A percentile compares a stretch with the other conserved stretches of the same genome.
These are phyloP conservation scores for Neoascochyta sp. DNA, from an alignment of 2,329 filamentous ascomycete genomes.

Conservation along the genomic window DNA sequence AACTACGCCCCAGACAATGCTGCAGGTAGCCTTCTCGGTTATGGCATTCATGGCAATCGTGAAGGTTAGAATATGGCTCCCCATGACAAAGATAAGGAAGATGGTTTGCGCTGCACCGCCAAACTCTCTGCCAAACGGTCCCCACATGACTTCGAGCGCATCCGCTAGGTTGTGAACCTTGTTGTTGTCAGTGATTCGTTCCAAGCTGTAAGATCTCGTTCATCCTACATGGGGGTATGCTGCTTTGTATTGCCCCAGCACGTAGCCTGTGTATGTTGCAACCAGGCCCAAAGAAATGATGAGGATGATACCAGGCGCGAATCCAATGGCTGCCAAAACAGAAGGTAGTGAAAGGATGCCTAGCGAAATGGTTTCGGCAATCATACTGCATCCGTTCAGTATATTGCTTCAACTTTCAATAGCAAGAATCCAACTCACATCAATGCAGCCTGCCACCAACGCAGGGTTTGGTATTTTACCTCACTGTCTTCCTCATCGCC, in stretches of 20 bases:
- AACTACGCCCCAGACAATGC: conserved; percentile 60
- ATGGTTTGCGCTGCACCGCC: conserved; percentile 59
- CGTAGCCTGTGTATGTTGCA: conserved; percentile 57
- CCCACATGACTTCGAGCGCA: conserved; percentile 59
- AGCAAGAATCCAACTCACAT: conserved; percentile 22
- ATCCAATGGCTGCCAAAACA: conserved; percentile 49
- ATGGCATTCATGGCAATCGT: conserved; percentile 63
- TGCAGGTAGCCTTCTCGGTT: conserved; percentile 58
- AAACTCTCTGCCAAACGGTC: conserved; percentile 58
- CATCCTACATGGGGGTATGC: conserved; percentile 57
- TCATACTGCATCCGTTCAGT: conserved; percentile 42
- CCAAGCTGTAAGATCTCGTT: conserved; percentile 21
- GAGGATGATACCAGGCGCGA: conserved; percentile 53
- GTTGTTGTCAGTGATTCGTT: background rate
- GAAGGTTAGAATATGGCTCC: conserved; percentile 67
- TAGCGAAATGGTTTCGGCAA: conserved; percentile 54
- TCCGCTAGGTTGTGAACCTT: conserved; percentile 51
- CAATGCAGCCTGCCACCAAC: conserved; percentile 40
- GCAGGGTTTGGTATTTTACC: conserved; percentile 50
- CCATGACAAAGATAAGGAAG: conserved; percentile 64
- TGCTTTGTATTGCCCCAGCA: conserved; percentile 57
- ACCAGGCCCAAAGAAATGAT: conserved; percentile 52
- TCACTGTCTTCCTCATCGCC: conserved; percentile 31
- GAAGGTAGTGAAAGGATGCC: conserved; percentile 53
- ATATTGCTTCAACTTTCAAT: conserved; percentile 35